Evolutionary conservation across 1,139 yeast genomes (phyloP), one percentile per base, ranked within the genome.

Genomic region (Petasospora fabianii): DNA sequence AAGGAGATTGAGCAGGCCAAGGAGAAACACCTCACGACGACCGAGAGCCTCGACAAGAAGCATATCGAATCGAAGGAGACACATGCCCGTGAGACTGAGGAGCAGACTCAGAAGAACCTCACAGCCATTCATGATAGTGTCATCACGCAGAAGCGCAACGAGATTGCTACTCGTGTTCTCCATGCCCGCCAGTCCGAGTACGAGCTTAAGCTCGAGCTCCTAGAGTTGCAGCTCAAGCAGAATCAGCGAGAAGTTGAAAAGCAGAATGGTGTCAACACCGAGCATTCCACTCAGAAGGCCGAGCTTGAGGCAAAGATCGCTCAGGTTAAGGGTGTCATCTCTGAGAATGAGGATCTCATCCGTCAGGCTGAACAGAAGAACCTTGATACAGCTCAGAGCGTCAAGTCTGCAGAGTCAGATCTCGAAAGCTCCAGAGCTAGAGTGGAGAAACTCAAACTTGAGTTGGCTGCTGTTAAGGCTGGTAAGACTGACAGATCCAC

Each of bases 401-500:
- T 55, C 20, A 63, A 65, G 51, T 35, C 51, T 5, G 72, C 72
- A 13, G 48, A 51, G 65, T 61, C 55, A 59, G 66, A 42, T 9
- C 32, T 54, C 7, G 44, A 30, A 6, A 34, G 34, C 2, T 47
- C 55, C 2, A 45, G 42, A 19, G 55, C 55, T 2, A 49, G 66
- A 37, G 70, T 77, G n/a, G 65, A 61, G 43, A 70, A 72, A 13
- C 55, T 63, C 42, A 75, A 70, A 33, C 67, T 63, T 40, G 75
- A 73, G 50, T 64, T 70, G 42, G 63, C 67, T 44, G 62, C 75
- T 38, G 56, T 68, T 16, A 68, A 66, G 54, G 72, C 73, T 14
- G 58, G 58, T 27, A 69, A 70, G 50, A 65, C 62, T 5, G 68
- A 64, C 22, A 74, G 69, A 48, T 64, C 69, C 27, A 60, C 61